Base-by-base conservation (phyloP, 371 early-diverging fungal genomes). In the Funneliformis caledonium region DNA sequence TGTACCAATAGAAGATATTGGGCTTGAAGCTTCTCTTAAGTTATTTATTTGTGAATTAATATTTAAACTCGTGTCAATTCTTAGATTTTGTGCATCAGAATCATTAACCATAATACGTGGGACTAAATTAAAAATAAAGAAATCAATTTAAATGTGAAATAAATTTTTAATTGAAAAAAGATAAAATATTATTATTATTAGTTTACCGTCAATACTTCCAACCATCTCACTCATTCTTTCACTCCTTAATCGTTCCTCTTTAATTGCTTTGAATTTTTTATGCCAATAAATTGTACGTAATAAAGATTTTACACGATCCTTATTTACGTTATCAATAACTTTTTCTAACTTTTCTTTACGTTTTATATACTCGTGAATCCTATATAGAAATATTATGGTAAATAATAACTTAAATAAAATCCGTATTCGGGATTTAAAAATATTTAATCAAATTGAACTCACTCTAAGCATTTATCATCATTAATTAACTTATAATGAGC, bases 381-480 rank as follows among this genome's bases (percentile, higher is more conserved):
- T 78, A 43, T n/a, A 48, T 31, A 56, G 31, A 47, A 22, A 37
- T 31, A 56, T 33, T 52, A 56, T 6, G 6, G 33, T 11, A 37
- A 74, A n/a, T 56, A 42, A 19, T 31, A 11, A 56, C 31, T 11
- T 48, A 14, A 47, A 26, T 26, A 48, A 50, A 16, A 33, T 45
- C 1, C 7, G 1, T 19, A 68, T 37, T 37, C 19, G 16, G 26
- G 26, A 26, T 26, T 26, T 26, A 26, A 16, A 68, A 68, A 11
- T 42, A n/a, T n/a, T 19, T 5, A 31, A 31, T 33, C 37, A 6
- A 14, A 19, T 48, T 43, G 10, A 65, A 68, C 65, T 69, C 56
- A 78, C 78, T 68, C 69, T 68, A 78, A 47, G n/a, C 65, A 78
- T 56, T 68, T 45, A 11, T 78, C 78, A 56, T 78, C 78, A 16